These are phyloP conservation scores for Camillea tinctor DNA, from an alignment of 2,329 filamentous ascomycete species.

Conservation along the genomic window DNA sequence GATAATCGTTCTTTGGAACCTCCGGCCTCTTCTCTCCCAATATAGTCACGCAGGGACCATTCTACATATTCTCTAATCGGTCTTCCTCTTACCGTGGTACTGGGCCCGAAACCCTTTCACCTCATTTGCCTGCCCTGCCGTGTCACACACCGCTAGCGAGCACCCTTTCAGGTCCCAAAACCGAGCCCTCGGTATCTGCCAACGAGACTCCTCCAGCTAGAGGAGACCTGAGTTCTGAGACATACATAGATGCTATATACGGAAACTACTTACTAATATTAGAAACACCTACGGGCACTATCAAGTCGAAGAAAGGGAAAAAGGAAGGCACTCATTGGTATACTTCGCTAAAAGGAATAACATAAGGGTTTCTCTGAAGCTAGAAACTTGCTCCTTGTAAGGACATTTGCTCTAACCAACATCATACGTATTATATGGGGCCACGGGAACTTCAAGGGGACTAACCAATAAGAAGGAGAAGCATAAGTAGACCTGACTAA, in stretches of 20 bases:
- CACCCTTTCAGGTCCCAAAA: conserved; percentile 22
- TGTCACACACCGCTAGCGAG: conserved; percentile 24
- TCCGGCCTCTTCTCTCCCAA: not conserved
- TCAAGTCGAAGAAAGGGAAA: not conserved
- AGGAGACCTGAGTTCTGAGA: conserved; percentile 14
- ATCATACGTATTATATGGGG: not conserved
- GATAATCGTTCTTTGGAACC: not conserved
- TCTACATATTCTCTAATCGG: conserved; percentile 8
- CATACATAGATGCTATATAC: not conserved
- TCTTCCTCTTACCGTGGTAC: conserved; percentile 12
- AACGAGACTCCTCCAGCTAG: conserved; percentile 20
- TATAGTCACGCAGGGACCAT: not conserved
- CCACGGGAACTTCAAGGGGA: not conserved
- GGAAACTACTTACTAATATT: not conserved
- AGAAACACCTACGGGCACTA: not conserved
- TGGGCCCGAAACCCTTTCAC: conserved; percentile 18
- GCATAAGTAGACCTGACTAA: not conserved
- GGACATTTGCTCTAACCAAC: not conserved
- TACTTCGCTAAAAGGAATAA: not conserved
- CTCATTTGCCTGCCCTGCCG: conserved; percentile 21
- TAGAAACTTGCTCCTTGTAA: not conserved
- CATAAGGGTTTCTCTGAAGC: not conserved
- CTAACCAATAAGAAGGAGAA: not conserved
- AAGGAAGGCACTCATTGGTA: not conserved
- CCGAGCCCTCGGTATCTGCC: conserved; percentile 25